Conservation (phyloP, 2,329 filamentous ascomycete genomes). For the Beauveria scarabaeidicola region DNA sequence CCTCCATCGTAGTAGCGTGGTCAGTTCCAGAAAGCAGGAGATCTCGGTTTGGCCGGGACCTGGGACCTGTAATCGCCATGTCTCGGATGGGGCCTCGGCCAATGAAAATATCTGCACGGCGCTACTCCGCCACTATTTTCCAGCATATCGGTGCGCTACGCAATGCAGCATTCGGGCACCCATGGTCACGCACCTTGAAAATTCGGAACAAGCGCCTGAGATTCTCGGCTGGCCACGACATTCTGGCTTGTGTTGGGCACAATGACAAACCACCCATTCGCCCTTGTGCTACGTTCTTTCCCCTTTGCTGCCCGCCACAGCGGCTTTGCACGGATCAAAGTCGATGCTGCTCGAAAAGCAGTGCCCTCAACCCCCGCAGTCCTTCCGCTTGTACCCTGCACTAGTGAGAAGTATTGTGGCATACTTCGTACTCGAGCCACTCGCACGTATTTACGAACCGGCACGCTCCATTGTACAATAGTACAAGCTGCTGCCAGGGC, state of each 20-base stretch:
- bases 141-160: background rate
- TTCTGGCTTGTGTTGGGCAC: too few species aligned
- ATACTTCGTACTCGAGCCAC: too few species aligned
- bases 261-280: background rate
- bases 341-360: background rate
- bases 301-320: background rate
- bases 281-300: background rate
- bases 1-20: background rate
- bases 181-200: background rate
- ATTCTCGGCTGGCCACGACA: background rate
- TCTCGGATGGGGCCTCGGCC: slow-evolving; percentile 1
- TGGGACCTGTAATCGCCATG: slow-evolving; percentile 7
- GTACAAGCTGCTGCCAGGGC: too few species aligned
- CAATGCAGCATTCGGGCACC: background rate
- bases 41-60: slow-evolving; percentile 8
- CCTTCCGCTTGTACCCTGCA: too few species aligned
- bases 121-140: background rate
- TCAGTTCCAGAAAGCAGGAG: slow-evolving; percentile 4
- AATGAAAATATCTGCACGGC: background rate
- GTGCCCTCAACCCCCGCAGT: too few species aligned
- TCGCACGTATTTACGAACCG: too few species aligned
- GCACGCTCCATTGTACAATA: too few species aligned
- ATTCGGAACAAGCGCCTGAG: background rate
- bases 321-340: background rate
- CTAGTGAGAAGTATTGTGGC: too few species aligned